Evolutionary conservation across 148 eudicot species (phyloP), one percentile per base, ranked within the genome.

Genomic region (Agrostemma githago): DNA sequence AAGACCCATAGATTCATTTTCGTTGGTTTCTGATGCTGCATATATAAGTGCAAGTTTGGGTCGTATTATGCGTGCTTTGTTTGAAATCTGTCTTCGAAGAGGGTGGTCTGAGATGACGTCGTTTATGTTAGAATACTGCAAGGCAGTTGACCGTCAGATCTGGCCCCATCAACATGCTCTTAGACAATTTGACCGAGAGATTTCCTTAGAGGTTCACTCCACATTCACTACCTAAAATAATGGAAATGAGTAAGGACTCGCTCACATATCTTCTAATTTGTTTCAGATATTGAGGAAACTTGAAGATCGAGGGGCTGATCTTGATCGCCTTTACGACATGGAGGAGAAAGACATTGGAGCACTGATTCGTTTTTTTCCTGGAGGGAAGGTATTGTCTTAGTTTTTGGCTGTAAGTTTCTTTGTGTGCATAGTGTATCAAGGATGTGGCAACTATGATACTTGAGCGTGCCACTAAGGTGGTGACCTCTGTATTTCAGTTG

Each of bases 161-260:
- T 96, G 99, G 99, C 99, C 99, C 74, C 94, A 96, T 81, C 92
- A 87, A 85, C 94, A 96, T 83, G 92, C 99, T 39, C 94, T 96
- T 64, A 83, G 99, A 83, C 99, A 96, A 74, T 96, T 96, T 80
- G 94, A 88, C 82, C 88, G 80, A 82, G 99, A 96, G 68, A 81
- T 96, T 64, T 96, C 99, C 34, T 62, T 79, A 75, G 99, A 96
- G 73, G 99, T 95, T 73, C 85, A 66, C n/a, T 56, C 34, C 48
- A 70, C 12, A 37, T 54, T 46, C 78, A 58, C 53, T 74, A 8
- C 62, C 40, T 72, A 67, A 40, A 62, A 69, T 41, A 14, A 61
- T 40, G 70, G 0, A 43, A n/a, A 8, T 40, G 10, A 61, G 54
- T 61, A 7, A 17, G 3, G 7, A 21, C 65, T 66, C 9, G 20